Percentiles rank a stretch among this genome's conserved stretches.
phyloP scores from a whole-genome alignment of 2,329 filamentous ascomycete species.

The Colletotrichum coccodes region DNA sequence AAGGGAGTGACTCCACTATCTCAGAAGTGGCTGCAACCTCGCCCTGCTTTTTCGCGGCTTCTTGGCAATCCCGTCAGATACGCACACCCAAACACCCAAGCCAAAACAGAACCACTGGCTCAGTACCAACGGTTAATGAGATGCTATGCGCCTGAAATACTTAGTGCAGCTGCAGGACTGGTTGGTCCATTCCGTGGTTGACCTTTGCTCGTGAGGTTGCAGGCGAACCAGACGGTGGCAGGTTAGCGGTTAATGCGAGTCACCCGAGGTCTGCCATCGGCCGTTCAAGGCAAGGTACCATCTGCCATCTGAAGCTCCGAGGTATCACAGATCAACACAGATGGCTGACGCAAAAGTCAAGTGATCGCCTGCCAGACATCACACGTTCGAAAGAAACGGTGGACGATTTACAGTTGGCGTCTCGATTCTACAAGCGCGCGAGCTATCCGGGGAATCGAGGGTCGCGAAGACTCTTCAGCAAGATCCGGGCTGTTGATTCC shows the following conservation, averaged over 20 bases:
- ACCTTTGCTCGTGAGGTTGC: slow-evolving; percentile 19
- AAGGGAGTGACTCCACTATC: background rate
- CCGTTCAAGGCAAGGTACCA: slow-evolving; percentile 2
- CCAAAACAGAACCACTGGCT: background rate
- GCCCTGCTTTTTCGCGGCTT: background rate
- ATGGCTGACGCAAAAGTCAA: background rate
- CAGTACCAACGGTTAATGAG: background rate
- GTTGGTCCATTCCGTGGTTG: background rate
- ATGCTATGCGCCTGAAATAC: background rate
- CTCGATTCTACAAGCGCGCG: slow-evolving; percentile 22
- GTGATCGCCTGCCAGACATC: slow-evolving; percentile 3
- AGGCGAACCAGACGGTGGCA: slow-evolving; percentile 1
- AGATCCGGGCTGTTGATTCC: slow-evolving; percentile 16
- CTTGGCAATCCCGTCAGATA: background rate
- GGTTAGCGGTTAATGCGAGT: slow-evolving; percentile 24
- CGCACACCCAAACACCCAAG: background rate
- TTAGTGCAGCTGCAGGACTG: background rate
- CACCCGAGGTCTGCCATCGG: slow-evolving; percentile 17
- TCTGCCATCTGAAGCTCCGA: slow-evolving; percentile 6
- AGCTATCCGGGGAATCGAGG: slow-evolving; percentile 18
- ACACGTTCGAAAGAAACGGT: slow-evolving; percentile 1
- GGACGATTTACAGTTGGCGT: slow-evolving; percentile 17
- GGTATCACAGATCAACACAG: background rate
- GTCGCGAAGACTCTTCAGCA: background rate
- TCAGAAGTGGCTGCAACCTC: slow-evolving; percentile 13